Conservation (phyloP, 192 early-diverging fungal species). For the Radiomyces spectabilis region DNA sequence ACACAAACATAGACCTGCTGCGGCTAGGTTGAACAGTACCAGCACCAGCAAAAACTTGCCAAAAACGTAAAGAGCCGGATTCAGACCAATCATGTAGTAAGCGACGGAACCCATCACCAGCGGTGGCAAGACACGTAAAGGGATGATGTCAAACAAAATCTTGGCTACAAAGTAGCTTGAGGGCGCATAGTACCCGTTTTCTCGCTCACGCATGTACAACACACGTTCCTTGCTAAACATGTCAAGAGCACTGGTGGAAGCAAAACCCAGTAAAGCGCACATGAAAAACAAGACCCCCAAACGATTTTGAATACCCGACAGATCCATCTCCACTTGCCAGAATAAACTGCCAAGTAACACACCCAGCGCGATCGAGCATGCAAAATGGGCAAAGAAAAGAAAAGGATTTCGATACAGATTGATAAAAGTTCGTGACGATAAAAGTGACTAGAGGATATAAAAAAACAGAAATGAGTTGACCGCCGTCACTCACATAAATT, state of each 20-base stretch:
- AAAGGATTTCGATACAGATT: conserved; percentile 42
- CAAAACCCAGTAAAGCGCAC: conserved; percentile 62
- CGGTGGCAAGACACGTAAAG: conserved; percentile 58
- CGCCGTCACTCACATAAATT: neutral
- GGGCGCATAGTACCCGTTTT: conserved; percentile 41
- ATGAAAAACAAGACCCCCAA: conserved; percentile 65
- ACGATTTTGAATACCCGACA: conserved; percentile 72
- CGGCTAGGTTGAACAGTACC: conserved; percentile 53
- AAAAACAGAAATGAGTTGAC: neutral
- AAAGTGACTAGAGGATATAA: conserved; percentile 15
- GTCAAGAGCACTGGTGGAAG: conserved; percentile 55
- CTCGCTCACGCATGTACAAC: conserved; percentile 41
- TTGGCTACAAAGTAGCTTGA: conserved; percentile 46
- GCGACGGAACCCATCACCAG: conserved; percentile 55
- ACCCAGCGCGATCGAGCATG: conserved; percentile 43
- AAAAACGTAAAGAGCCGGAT: conserved; percentile 35
- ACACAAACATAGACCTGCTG: conserved; percentile 54
- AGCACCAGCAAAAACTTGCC: conserved; percentile 54
- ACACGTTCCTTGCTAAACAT: conserved; percentile 38
- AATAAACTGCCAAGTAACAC: conserved; percentile 62
- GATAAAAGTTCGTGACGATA: conserved; percentile 39
- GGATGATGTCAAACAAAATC: conserved; percentile 63
- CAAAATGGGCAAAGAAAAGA: conserved; percentile 51
- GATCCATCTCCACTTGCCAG: conserved; percentile 41
- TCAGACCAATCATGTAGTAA: conserved; percentile 68